Conservation (phyloP, 2,329 filamentous ascomycete genomes). For the Nemania sp. region DNA sequence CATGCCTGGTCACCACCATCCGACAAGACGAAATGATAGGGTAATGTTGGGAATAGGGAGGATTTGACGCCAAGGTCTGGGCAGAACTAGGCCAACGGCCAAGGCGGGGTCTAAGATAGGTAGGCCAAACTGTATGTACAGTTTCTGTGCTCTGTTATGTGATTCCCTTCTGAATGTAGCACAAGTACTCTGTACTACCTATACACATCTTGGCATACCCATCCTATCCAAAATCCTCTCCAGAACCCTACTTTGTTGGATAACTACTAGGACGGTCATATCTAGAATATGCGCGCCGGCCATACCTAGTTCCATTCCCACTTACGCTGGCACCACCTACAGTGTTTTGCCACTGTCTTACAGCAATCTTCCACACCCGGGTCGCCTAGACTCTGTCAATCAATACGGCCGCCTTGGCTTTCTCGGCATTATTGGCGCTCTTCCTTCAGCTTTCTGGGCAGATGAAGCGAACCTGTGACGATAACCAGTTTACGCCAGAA, state of each 20-base stretch:
- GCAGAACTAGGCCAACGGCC: slow-evolving; percentile 7
- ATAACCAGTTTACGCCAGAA: background rate
- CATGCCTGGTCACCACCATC: background rate
- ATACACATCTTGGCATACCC: too few species aligned
- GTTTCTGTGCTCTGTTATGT: background rate
- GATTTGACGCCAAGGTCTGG: slow-evolving; percentile 32
- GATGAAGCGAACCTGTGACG: slow-evolving; percentile 27
- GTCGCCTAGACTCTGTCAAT: slow-evolving; percentile 19
- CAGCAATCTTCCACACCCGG: slow-evolving; percentile 18
- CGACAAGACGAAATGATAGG: slow-evolving; percentile 6
- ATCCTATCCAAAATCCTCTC: too few species aligned
- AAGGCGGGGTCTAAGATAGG: slow-evolving; percentile 9
- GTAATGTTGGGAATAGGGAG: background rate
- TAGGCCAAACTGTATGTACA: slow-evolving; percentile 1
- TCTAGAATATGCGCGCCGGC: background rate
- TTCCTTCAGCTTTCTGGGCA: slow-evolving; percentile 34
- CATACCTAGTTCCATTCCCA: too few species aligned
- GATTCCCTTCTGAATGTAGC: too few species aligned
- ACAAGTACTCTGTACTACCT: too few species aligned
- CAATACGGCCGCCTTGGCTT: slow-evolving; percentile 31
- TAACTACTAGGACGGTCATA: background rate
- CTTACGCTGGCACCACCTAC: too few species aligned
- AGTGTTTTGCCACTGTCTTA: slow-evolving; percentile 8
- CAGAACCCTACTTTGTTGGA: too few species aligned
- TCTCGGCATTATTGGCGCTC: slow-evolving; percentile 23